Percentiles rank a stretch among this genome's conserved stretches.
phyloP scores from a whole-genome alignment of 169 alveolate genomes.

The Cryptosporidium parvum region DNA sequence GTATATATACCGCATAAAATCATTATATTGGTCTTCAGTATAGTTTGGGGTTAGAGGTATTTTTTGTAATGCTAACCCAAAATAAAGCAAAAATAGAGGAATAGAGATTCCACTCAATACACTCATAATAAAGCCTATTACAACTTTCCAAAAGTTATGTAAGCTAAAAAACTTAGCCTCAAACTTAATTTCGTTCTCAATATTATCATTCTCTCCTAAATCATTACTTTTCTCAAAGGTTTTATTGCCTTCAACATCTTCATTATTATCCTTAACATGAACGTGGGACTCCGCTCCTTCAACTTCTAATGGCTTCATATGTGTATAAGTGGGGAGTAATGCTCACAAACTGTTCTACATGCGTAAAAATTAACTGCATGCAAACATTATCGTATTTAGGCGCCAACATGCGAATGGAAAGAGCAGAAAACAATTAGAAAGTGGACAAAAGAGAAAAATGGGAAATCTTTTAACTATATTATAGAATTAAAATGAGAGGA shows the following conservation, averaged over 20 bases:
- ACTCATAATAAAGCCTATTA: conserved; percentile 39
- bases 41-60: conserved; percentile 14
- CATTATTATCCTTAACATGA: neutral
- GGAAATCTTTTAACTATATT: too few relatives aligned
- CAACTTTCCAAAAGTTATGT: neutral
- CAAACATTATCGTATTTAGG: neutral
- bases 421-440: neutral
- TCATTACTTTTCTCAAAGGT: neutral
- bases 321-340: neutral
- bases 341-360: neutral
- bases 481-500: neutral
- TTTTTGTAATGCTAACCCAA: conserved; percentile 66
- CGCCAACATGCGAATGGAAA: neutral
- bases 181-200: conserved; percentile 1
- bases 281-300: neutral
- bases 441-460: neutral
- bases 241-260: neutral
- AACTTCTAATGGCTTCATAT: neutral
- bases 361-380: neutral
- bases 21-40: conserved; percentile 36
- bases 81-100: conserved; percentile 55
- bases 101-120: conserved; percentile 41
- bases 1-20: conserved; percentile 37
- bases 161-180: conserved; percentile 12
- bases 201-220: neutral